These are phyloP conservation scores for Leishmania mexicana DNA, from an alignment of 208 protist genomes.

Conservation along the genomic window DNA sequence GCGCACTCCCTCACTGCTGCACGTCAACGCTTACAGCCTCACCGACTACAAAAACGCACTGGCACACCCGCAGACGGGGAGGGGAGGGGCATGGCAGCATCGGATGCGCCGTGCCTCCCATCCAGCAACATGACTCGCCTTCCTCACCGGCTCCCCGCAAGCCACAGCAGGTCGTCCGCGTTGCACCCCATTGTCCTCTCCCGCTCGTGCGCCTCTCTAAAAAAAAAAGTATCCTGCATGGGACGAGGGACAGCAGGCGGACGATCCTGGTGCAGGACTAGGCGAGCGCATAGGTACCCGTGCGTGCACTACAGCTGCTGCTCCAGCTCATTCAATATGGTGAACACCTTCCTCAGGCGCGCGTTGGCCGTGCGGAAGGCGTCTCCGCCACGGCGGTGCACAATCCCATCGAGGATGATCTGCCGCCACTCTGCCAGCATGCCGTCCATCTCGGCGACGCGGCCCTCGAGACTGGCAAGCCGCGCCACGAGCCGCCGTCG, in stretches of 20 bases:
- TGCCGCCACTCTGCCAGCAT: slow-evolving; percentile 31
- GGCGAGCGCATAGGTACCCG: background rate
- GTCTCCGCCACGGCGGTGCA: slow-evolving; percentile 55
- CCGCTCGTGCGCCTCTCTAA: background rate
- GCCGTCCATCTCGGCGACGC: slow-evolving; percentile 16
- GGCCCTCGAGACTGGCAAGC: slow-evolving; percentile 27
- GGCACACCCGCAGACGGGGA: background rate
- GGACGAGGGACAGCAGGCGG: background rate
- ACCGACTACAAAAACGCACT: background rate
- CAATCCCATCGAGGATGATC: slow-evolving; percentile 68
- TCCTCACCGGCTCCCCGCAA: background rate
- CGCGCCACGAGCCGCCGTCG: slow-evolving; percentile 33
- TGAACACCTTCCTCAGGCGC: slow-evolving; percentile 61
- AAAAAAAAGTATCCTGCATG: background rate
- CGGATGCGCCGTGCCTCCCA: background rate
- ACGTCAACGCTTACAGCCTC: background rate
- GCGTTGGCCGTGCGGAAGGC: slow-evolving; percentile 66
- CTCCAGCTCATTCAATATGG: slow-evolving; percentile 57
- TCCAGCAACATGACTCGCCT: background rate
- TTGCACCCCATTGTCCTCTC: background rate
- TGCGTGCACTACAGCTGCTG: slow-evolving; percentile 16
- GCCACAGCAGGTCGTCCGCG: background rate
- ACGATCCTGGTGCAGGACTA: background rate
- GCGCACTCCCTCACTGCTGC: background rate
- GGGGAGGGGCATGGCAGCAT: background rate